Percentiles rank a stretch among this genome's conserved stretches.
Evolutionary conservation across 768 basidiomycete genomes (phyloP).

Genomic region (Pulveroboletus sp.): DNA sequence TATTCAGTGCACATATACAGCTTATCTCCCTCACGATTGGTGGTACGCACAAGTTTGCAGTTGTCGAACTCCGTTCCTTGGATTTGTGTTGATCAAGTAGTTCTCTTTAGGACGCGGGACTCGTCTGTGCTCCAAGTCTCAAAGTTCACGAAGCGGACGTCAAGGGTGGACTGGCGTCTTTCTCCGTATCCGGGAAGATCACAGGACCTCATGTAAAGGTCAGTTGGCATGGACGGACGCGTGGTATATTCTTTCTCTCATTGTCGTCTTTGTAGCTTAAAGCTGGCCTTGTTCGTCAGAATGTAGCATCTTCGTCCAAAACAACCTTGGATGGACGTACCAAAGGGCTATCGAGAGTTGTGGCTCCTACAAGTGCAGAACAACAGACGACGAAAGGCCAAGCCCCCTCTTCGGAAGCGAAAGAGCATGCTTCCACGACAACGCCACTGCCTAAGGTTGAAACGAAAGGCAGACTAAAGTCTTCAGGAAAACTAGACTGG

Average conservation of each 20-base stretch:
- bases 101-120: conserved; percentile 38
- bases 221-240: not conserved
- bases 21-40: conserved; percentile 60
- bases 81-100: not conserved
- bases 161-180: conserved; percentile 14
- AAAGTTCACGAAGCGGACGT: conserved; percentile 33
- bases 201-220: conserved; percentile 46
- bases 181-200: conserved; percentile 39
- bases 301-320: conserved; percentile 40
- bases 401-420: conserved; percentile 20
- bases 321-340: conserved; percentile 35
- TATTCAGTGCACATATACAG: conserved; percentile 64
- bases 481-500: conserved; percentile 56
- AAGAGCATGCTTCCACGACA: conserved; percentile 24
- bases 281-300: not conserved
- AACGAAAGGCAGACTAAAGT: conserved; percentile 28
- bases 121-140: conserved; percentile 34
- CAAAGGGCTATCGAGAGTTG: conserved; percentile 9
- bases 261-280: conserved; percentile 12
- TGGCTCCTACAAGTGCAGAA: conserved; percentile 9
- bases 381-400: conserved; percentile 22
- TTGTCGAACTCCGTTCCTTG: not conserved
- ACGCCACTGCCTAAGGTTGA: conserved; percentile 16
- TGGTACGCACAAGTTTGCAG: conserved; percentile 21
- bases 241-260: not conserved